Percentiles rank a stretch among this genome's conserved stretches.
These are phyloP conservation scores for Rhizomucor pusillus DNA, from an alignment of 371 early-diverging fungal genomes.

Conservation along the genomic window DNA sequence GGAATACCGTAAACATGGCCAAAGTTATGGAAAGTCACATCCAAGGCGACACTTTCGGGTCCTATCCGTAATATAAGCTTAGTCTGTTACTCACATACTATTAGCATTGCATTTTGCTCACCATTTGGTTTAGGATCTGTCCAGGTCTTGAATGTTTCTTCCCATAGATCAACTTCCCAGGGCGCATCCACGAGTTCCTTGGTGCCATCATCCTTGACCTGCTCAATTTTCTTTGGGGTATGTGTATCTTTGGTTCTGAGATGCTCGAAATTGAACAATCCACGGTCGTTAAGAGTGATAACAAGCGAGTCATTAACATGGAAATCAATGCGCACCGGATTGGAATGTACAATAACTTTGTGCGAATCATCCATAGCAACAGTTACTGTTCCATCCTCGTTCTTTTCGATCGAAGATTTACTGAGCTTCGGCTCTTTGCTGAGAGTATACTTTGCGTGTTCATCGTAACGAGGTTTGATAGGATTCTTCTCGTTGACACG, in stretches of 20 bases:
- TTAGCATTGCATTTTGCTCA: slow-evolving; percentile 14
- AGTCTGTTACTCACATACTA: no score
- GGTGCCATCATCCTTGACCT: slow-evolving; percentile 35
- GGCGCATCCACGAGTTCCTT: slow-evolving; percentile 41
- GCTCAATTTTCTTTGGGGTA: slow-evolving; percentile 42
- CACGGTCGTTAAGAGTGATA: slow-evolving; percentile 79
- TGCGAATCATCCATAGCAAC: slow-evolving; percentile 23
- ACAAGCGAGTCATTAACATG: slow-evolving; percentile 57
- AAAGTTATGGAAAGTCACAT: slow-evolving; percentile 87
- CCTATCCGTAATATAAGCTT: slow-evolving; percentile 48
- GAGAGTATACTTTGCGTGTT: slow-evolving; percentile 61
- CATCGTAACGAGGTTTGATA: slow-evolving; percentile 70
- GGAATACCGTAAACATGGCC: slow-evolving; percentile 94
- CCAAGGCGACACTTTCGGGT: slow-evolving; percentile 89
- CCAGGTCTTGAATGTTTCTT: slow-evolving; percentile 85
- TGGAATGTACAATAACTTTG: slow-evolving; percentile 49
- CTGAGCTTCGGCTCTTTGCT: slow-evolving; percentile 32
- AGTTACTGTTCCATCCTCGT: slow-evolving; percentile 15
- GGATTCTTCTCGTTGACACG: slow-evolving; percentile 69
- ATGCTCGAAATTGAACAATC: slow-evolving; percentile 85
- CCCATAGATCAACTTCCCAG: slow-evolving; percentile 74
- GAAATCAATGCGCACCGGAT: slow-evolving; percentile 70
- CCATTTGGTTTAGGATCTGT: slow-evolving; percentile 91
- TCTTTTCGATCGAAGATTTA: slow-evolving; percentile 3
- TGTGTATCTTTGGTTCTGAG: slow-evolving; percentile 62